Evolutionary conservation across 116 monocot species (phyloP), one percentile per base, ranked within the genome.

Genomic region (Papilionanthe hybrid): DNA sequence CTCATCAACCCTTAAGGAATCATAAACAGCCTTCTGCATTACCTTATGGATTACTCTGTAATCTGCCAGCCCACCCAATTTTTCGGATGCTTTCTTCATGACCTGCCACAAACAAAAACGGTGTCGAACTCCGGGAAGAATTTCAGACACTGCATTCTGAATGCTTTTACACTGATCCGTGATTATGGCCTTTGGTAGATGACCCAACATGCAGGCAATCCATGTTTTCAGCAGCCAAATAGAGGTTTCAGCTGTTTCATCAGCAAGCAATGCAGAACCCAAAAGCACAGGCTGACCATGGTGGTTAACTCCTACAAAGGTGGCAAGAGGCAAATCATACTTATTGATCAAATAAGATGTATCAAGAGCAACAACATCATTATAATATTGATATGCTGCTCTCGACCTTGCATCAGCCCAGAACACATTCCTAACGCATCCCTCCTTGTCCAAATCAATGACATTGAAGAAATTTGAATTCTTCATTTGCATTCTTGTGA

Each of bases 401-500:
- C 92, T 89, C 0, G 89, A 89, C 68, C 82, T 81, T 2, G 89
- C 85, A 82, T 87, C 92, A 1, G 86, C 85, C 92, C 92, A 92
- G 78, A 92, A 89, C 4, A 75, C 89, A 78, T 84, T 84, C 66
- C 92, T 81, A 12, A 50, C 25, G 18, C 84, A 83, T 1, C 87
- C 87, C 11, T 86, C 87, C 57, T 85, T 83, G 43, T 87, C 87
- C 58, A 92, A 68, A 84, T 89, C 89, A 2, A 92, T 65, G 42
- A 86, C 78, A 48, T 68, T 81, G 58, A 87, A 92, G 83, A 92
- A 92, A 42, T 82, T 89, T 0, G 86, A 50, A 56, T 89, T 89
- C 79, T 85, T 89, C 18, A 87, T 87, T 72, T 92, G 92, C 89
- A 92, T 92, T 30, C 82, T 58, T 0, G 89, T 89, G n/a, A 92